Evolutionary conservation across 2,329 filamentous ascomycete species (phyloP).

Genomic region (Aurifilum marmelostoma): DNA sequence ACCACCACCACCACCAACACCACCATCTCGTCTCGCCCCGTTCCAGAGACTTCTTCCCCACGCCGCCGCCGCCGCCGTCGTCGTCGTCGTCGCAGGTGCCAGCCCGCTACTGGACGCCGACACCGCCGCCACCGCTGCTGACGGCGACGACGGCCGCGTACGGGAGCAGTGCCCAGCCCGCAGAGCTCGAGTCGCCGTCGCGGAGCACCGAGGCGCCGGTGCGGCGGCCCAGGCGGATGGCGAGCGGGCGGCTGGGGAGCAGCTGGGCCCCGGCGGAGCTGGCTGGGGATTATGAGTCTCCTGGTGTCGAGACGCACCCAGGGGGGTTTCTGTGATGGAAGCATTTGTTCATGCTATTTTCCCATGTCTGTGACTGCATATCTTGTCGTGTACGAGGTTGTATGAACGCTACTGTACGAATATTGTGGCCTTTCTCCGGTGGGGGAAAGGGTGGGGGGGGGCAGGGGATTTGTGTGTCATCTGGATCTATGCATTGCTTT

Average conservation of each 20-base stretch:
- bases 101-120: slow-evolving; percentile 2
- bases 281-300: neutral
- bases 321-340: neutral
- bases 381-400: neutral
- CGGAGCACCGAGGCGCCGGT: neutral
- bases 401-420: neutral
- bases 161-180: slow-evolving; percentile 19
- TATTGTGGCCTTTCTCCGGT: neutral
- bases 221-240: slow-evolving; percentile 1
- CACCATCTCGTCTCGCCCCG: neutral
- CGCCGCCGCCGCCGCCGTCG: slow-evolving; percentile 11
- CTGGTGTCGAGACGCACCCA: too few species aligned
- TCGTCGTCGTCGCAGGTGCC: slow-evolving; percentile 4
- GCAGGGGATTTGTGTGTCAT: too few species aligned
- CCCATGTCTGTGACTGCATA: neutral
- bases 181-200: slow-evolving; percentile 27
- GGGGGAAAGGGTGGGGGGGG: neutral
- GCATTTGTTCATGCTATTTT: neutral
- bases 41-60: slow-evolving; percentile 10
- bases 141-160: neutral
- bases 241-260: slow-evolving; percentile 8
- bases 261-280: slow-evolving; percentile 14
- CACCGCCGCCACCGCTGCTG: slow-evolving; percentile 18
- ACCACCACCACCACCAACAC: neutral
- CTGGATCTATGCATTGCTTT: neutral